These are phyloP conservation scores for Glarea lozoyensis DNA, from an alignment of 495 filamentous ascomycete genomes.

Conservation along the genomic window DNA sequence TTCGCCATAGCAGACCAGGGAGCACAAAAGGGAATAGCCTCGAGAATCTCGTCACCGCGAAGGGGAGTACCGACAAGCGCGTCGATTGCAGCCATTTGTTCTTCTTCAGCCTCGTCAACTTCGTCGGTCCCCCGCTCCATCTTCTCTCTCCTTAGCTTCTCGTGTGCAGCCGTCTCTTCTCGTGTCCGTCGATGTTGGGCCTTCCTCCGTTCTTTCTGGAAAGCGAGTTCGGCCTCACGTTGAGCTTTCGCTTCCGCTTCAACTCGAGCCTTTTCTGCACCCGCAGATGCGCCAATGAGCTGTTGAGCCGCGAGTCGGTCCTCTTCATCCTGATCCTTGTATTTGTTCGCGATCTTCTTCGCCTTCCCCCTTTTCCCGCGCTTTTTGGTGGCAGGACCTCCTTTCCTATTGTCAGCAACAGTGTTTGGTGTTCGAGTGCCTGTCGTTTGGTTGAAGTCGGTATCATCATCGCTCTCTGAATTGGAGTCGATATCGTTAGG, in stretches of 20 bases:
- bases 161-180: conserved; percentile 50
- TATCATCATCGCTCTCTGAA: conserved; percentile 18
- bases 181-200: conserved; percentile 70
- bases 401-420: conserved; percentile 26
- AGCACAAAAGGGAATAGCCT: conserved; percentile 81
- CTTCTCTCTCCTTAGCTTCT: conserved; percentile 48
- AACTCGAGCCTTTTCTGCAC: conserved; percentile 39
- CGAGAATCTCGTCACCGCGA: conserved; percentile 79
- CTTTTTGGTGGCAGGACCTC: conserved; percentile 36
- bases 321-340: conserved; percentile 90
- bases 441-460: conserved; percentile 10
- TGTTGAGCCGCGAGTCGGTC: conserved; percentile 76
- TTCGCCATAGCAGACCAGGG: conserved; percentile 73
- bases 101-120: conserved; percentile 47
- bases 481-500: background rate
- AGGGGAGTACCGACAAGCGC: conserved; percentile 67
- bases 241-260: conserved; percentile 41
- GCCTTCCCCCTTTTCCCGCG: conserved; percentile 79
- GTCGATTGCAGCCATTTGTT: conserved; percentile 53
- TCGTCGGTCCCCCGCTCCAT: conserved; percentile 37
- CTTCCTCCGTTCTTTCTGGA: conserved; percentile 59
- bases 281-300: conserved; percentile 65
- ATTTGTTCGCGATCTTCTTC: conserved; percentile 84
- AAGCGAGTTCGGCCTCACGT: conserved; percentile 52
- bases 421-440: conserved; percentile 18